Evolutionary conservation across 2,329 filamentous ascomycete species (phyloP).

Genomic region (Beauveria scarabaeidicola): DNA sequence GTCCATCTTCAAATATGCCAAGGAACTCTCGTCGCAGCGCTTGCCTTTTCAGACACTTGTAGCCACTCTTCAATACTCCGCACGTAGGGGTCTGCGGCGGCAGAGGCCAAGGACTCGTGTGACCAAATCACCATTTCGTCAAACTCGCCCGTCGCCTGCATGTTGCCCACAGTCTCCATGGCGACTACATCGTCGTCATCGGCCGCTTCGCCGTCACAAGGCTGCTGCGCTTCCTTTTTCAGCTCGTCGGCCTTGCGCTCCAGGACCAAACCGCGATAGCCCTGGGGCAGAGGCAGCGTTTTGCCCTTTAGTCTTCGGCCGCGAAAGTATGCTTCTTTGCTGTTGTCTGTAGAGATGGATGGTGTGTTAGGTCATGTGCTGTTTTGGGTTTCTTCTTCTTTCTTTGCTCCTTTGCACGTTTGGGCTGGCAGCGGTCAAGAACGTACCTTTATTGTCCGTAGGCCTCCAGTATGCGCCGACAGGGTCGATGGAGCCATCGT

Average conservation of each 20-base stretch:
- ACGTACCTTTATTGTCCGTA: slow-evolving; percentile 34
- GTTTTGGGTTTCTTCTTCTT: too few relatives aligned
- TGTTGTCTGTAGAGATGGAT: slow-evolving; percentile 34
- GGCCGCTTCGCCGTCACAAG: slow-evolving; percentile 10
- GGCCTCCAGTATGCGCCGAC: slow-evolving; percentile 65
- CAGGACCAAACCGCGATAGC: slow-evolving; percentile 59
- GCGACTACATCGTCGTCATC: slow-evolving; percentile 32
- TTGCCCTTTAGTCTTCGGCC: slow-evolving; percentile 71
- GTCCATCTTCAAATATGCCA: background rate
- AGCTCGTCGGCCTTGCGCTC: slow-evolving; percentile 30
- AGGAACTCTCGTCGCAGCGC: too few relatives aligned
- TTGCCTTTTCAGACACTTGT: slow-evolving; percentile 58
- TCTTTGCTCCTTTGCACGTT: background rate
- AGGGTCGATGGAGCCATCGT: slow-evolving; percentile 62
- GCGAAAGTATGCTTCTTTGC: slow-evolving; percentile 59
- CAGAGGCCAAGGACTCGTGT: slow-evolving; percentile 60
- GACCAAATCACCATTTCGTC: slow-evolving; percentile 75
- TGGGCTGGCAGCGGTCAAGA: background rate
- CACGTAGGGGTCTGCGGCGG: slow-evolving; percentile 58
- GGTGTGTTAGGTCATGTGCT: background rate
- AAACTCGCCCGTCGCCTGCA: slow-evolving; percentile 61
- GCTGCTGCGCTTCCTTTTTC: slow-evolving; percentile 28
- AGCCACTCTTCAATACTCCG: slow-evolving; percentile 77
- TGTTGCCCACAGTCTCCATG: slow-evolving; percentile 42
- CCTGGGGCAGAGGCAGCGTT: slow-evolving; percentile 56